Conservation (phyloP, 1,284 basidiomycete genomes). For the Agaricales sp. region DNA sequence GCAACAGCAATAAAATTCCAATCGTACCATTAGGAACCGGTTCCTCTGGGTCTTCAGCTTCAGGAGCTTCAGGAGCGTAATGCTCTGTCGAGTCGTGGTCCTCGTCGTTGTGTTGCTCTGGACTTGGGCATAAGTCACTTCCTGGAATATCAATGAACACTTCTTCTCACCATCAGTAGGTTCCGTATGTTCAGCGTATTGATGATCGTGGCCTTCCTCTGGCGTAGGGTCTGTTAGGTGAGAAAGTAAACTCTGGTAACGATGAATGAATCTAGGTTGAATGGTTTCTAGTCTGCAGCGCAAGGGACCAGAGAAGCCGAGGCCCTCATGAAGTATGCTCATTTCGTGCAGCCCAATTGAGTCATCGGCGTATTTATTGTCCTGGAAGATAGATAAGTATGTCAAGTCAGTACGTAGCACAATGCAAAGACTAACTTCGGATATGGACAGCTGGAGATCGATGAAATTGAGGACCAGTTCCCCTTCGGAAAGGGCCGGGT, state of each 20-base stretch:
- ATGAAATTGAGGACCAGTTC: constrained; percentile 61
- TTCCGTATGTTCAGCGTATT: neutral
- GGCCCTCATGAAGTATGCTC: constrained; percentile 58
- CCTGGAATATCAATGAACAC: too few relatives aligned
- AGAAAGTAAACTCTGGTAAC: constrained; percentile 40
- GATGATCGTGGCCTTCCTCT: constrained; percentile 14
- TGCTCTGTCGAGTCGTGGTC: too few relatives aligned
- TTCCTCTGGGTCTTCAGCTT: too few relatives aligned
- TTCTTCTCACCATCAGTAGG: neutral
- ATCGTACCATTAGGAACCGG: too few relatives aligned
- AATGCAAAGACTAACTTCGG: constrained; percentile 41
- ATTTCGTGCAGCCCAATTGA: constrained; percentile 58
- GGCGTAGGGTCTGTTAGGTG: constrained; percentile 5
- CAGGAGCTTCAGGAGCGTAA: neutral
- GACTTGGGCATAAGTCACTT: neutral
- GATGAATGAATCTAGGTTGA: constrained; percentile 53
- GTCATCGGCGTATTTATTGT: constrained; percentile 63
- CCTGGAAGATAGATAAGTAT: constrained; percentile 30
- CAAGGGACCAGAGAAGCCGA: constrained; percentile 51
- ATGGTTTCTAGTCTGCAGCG: constrained; percentile 43
- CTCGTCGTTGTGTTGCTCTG: too few relatives aligned
- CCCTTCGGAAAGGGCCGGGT: constrained; percentile 38
- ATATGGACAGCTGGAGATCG: constrained; percentile 50
- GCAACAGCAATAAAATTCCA: too few relatives aligned
- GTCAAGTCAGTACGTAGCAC: constrained; percentile 7